A percentile compares a stretch with the other conserved stretches of the same genome.
Conservation (phyloP, 345 rosid genomes). For the Mercurialis annua region DNA sequence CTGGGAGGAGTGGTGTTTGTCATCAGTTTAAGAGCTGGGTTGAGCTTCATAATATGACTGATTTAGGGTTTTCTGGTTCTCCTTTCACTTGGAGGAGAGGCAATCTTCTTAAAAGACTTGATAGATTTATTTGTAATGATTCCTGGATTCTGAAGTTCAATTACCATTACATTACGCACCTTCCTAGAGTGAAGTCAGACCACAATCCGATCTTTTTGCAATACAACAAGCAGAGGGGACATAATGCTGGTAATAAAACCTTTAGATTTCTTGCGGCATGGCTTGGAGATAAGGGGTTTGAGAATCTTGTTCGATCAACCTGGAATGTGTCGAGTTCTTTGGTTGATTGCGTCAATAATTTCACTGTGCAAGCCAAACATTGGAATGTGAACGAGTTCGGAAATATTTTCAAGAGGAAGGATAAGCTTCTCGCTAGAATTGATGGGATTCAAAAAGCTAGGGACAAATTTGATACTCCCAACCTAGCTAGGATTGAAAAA, state of each 20-base stretch:
- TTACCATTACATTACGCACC: not conserved
- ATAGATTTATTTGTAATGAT: not conserved
- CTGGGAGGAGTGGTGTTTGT: too few species aligned
- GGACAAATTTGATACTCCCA: fast-evolving
- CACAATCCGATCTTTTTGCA: not conserved
- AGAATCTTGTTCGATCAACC: not conserved
- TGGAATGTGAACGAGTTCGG: not conserved
- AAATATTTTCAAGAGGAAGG: not conserved
- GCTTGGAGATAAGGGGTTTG: not conserved
- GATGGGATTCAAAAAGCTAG: not conserved
- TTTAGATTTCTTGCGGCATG: not conserved
- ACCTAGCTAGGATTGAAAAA: not conserved
- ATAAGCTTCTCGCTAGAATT: fast-evolving
- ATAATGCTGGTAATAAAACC: not conserved
- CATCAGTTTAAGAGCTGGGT: not conserved
- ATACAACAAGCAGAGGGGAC: too few species aligned
- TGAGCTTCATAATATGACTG: not conserved
- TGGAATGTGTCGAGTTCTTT: not conserved
- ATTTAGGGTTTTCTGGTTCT: not conserved
- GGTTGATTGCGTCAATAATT: fast-evolving
- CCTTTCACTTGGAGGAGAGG: not conserved
- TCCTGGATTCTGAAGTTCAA: not conserved
- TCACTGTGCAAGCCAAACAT: fast-evolving
- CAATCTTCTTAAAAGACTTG: not conserved
- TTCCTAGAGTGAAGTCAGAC: not conserved